phyloP scores from a whole-genome alignment of 1,284 basidiomycete genomes.

The Heimioporus retisporus region DNA sequence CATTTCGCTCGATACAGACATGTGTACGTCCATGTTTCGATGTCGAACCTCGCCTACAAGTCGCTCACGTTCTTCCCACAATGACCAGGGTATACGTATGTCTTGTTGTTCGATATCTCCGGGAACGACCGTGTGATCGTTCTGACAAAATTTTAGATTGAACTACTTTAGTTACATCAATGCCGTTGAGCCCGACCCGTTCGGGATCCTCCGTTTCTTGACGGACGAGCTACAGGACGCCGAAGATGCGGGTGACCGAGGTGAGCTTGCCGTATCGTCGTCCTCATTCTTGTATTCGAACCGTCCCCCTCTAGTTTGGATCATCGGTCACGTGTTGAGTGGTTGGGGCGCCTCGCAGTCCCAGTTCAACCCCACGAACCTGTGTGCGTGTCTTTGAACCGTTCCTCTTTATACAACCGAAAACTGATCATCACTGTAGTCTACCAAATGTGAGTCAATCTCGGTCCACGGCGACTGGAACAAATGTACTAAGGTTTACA shows the following conservation, averaged over 20 bases:
- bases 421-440: conserved; percentile 50
- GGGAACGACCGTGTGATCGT: not conserved
- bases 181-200: conserved; percentile 74
- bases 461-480: conserved; percentile 34
- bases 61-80: not conserved
- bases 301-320: conserved; percentile 66
- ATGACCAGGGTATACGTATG: conserved; percentile 28
- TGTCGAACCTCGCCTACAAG: not conserved
- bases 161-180: conserved; percentile 86
- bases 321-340: conserved; percentile 79
- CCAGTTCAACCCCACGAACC: conserved; percentile 66
- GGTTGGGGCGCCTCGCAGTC: conserved; percentile 78
- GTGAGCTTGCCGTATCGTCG: conserved; percentile 39
- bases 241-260: conserved; percentile 74
- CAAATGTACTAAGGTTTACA: conserved; percentile 53
- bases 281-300: not conserved
- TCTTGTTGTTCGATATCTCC: no score
- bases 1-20: conserved; percentile 81
- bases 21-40: conserved; percentile 54
- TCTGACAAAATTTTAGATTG: conserved; percentile 45
- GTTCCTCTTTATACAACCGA: conserved; percentile 22
- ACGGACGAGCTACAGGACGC: conserved; percentile 85
- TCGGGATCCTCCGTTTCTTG: conserved; percentile 80
- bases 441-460: conserved; percentile 69
- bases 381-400: conserved; percentile 59